Evolutionary conservation across 2,329 filamentous ascomycete species (phyloP).

Genomic region (Fusarium haematococcum): DNA sequence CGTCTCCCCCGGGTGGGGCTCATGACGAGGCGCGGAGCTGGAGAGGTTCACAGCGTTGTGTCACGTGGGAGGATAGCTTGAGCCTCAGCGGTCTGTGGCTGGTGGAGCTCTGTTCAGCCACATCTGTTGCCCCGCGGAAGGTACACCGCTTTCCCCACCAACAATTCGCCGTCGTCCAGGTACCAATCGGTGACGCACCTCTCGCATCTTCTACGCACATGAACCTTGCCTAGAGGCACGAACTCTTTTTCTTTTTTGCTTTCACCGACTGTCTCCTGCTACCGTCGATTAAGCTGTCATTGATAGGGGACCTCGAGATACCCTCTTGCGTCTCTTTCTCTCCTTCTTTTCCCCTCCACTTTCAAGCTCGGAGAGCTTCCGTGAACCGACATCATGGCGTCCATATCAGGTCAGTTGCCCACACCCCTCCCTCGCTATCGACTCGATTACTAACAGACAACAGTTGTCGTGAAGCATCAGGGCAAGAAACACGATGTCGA

Average conservation of each 20-base stretch:
- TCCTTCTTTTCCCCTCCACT: slow-evolving; percentile 1
- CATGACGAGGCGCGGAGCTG: slow-evolving; percentile 16
- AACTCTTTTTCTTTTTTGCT: slow-evolving; percentile 5
- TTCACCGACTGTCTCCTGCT: slow-evolving; percentile 4
- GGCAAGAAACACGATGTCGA: slow-evolving; percentile 97
- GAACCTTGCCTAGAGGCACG: background rate
- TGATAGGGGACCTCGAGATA: background rate
- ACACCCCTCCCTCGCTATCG: slow-evolving; percentile 20
- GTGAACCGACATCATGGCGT: slow-evolving; percentile 59
- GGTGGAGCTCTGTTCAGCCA: slow-evolving; percentile 17
- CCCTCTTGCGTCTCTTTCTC: background rate
- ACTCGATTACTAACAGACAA: slow-evolving; percentile 27
- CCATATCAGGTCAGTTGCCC: slow-evolving; percentile 63
- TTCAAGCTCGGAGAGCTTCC: slow-evolving; percentile 18
- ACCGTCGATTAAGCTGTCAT: background rate
- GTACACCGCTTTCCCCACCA: slow-evolving; percentile 46
- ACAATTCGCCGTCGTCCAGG: slow-evolving; percentile 41
- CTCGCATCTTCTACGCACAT: slow-evolving; percentile 14
- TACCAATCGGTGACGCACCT: slow-evolving; percentile 51
- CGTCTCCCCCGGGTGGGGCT: slow-evolving; percentile 47
- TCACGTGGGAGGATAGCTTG: slow-evolving; percentile 32
- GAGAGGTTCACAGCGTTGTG: background rate
- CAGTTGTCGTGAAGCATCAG: slow-evolving; percentile 93
- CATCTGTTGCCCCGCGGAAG: slow-evolving; percentile 22
- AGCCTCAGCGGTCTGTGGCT: slow-evolving; percentile 26